Percentiles rank a stretch among this genome's conserved stretches.
Evolutionary conservation across 2,329 filamentous ascomycete genomes (phyloP).

Genomic region (Fusarium buxicola): DNA sequence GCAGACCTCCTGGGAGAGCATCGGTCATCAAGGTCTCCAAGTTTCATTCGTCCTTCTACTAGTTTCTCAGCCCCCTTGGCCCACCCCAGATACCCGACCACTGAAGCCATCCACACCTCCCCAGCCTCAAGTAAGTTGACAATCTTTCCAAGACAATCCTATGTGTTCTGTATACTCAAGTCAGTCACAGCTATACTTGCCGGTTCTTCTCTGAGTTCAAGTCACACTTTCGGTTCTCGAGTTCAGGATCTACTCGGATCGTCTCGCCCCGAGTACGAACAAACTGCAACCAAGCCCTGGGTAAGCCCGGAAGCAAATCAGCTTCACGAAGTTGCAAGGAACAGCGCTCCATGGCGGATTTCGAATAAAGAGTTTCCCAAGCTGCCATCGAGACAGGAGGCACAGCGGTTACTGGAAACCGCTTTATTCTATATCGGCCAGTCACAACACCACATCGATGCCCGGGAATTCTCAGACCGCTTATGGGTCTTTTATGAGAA

Average conservation of each 20-base stretch:
- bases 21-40: slow-evolving; percentile 36
- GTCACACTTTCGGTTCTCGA: slow-evolving; percentile 42
- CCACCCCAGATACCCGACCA: slow-evolving; percentile 16
- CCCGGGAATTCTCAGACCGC: slow-evolving; percentile 44
- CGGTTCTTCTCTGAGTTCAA: slow-evolving; percentile 42
- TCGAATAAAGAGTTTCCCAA: slow-evolving; percentile 41
- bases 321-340: slow-evolving; percentile 22
- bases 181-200: slow-evolving; percentile 37
- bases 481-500: slow-evolving; percentile 45
- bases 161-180: background rate
- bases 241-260: slow-evolving; percentile 42
- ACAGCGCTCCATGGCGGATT: slow-evolving; percentile 38
- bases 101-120: slow-evolving; percentile 27
- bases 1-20: slow-evolving; percentile 24
- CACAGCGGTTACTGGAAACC: slow-evolving; percentile 38
- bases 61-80: slow-evolving; percentile 38
- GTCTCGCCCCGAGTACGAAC: slow-evolving; percentile 27
- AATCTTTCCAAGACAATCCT: fast-evolving
- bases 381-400: slow-evolving; percentile 38
- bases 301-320: slow-evolving; percentile 36
- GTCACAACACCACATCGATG: slow-evolving; percentile 44
- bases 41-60: slow-evolving; percentile 42
- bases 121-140: slow-evolving; percentile 39
- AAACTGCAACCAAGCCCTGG: slow-evolving; percentile 25
- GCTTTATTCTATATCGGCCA: slow-evolving; percentile 44